phyloP scores from a whole-genome alignment of 2,329 filamentous ascomycete species.

The Aspergillus hortae region DNA sequence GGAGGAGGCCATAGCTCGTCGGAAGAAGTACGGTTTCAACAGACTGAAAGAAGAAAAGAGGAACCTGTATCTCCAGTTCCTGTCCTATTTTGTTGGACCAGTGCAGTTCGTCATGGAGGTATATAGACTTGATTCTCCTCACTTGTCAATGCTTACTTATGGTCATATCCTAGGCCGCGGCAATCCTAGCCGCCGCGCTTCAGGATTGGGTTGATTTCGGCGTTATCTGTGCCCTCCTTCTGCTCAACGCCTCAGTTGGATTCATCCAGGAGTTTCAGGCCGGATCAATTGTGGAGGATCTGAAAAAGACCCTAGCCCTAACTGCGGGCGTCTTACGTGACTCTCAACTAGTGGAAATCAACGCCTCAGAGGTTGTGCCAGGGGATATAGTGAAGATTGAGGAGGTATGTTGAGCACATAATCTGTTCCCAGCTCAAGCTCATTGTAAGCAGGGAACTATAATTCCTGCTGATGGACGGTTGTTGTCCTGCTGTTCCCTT shows the following conservation, averaged over 20 bases:
- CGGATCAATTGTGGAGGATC: slow-evolving; percentile 82
- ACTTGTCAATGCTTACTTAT: slow-evolving; percentile 1
- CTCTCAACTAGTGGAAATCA: slow-evolving; percentile 71
- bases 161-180: slow-evolving; percentile 55
- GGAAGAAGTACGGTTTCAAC: slow-evolving; percentile 77
- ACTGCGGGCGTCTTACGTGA: slow-evolving; percentile 86
- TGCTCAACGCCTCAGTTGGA: slow-evolving; percentile 81
- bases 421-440: slow-evolving; percentile 2
- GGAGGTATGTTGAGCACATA: slow-evolving; percentile 50
- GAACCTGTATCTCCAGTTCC: slow-evolving; percentile 78
- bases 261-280: slow-evolving; percentile 89
- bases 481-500: slow-evolving; percentile 78
- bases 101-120: slow-evolving; percentile 95
- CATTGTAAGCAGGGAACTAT: slow-evolving; percentile 64
- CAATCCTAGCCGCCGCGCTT: slow-evolving; percentile 76
- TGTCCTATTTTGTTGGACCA: slow-evolving; percentile 77
- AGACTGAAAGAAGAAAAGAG: slow-evolving; percentile 90
- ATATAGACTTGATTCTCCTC: slow-evolving; percentile 26
- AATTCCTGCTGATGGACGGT: slow-evolving; percentile 81
- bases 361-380: slow-evolving; percentile 79
- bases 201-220: slow-evolving; percentile 91
- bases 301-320: slow-evolving; percentile 85
- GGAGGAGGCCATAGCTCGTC: slow-evolving; percentile 59
- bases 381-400: slow-evolving; percentile 88
- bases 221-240: slow-evolving; percentile 77